Base-by-base conservation (phyloP, 768 basidiomycete genomes). In the Dentipellis fragilis region DNA sequence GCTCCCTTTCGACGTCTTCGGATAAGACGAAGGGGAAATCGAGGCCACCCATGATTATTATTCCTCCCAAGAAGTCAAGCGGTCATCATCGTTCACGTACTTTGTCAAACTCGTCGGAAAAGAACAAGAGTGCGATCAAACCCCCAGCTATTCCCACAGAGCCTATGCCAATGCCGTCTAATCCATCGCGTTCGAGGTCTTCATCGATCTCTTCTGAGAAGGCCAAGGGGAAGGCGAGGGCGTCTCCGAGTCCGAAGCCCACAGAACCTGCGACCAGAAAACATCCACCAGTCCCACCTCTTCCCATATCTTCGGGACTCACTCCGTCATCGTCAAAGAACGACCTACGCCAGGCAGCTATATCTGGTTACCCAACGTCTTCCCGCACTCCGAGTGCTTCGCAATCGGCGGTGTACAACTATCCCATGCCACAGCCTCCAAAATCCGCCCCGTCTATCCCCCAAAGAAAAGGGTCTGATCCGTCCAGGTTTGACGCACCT, bases 351-450 rank as follows among this genome's bases (percentile, higher is more conserved):
- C 42, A 19, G n/a, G 42, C 42, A 19, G 16, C 42, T 12, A 11
- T 10, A 16, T 14, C 17, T 16, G 46, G 54, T 38, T 16, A 50
- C 34, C 23, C 3, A 36, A 49, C 51, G 54, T 52, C 53, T 12
- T 54, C 59, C 1, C 57, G 59, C 29, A 52, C 51, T 9, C 54
- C 50, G 14, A 19, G n/a, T 9, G 42, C 42, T 45, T 45, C 22
- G 54, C 51, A 6, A 4, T 23, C 40, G 34, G n/a, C n/a, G 42
- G n/a, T 46, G 10, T 17, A 35, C 16, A 39, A 23, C n/a, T 10
- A 8, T 12, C 42, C 29, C 29, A 29, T 9, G 14, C 19, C 34
- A 17, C 16, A 40, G 36, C 11, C 34, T 40, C 38, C 56, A 21
- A 56, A 23, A 19, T 35, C 58, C 10, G 38, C 49, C 4, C 52